A percentile compares a stretch with the other conserved stretches of the same genome.
These are phyloP conservation scores for Peronosclerospora sorghi DNA, from an alignment of 352 stramenopile genomes.

Conservation along the genomic window DNA sequence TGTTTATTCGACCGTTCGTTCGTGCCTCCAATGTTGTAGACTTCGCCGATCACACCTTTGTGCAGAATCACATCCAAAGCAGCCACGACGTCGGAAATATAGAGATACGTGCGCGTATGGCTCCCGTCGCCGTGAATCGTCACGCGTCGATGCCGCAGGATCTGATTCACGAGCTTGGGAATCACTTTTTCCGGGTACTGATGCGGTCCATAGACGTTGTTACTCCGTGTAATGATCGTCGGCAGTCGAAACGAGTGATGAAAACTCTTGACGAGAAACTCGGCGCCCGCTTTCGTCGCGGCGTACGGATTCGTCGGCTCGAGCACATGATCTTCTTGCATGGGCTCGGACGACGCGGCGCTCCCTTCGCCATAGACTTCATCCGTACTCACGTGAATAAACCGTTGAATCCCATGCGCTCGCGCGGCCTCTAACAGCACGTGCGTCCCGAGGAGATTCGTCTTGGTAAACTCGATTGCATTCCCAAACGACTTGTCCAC, in stretches of 20 bases:
- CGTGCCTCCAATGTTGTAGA: constrained; percentile 95
- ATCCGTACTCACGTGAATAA: constrained; percentile 97
- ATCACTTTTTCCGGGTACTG: constrained; percentile 99
- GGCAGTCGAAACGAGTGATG: constrained; percentile 90
- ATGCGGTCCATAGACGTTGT: constrained; percentile 98
- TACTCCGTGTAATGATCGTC: constrained; percentile 95
- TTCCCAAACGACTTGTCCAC: constrained; percentile 99
- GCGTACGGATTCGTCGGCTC: constrained; percentile 97
- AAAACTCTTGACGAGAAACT: constrained; percentile 96
- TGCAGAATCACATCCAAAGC: constrained; percentile 96
- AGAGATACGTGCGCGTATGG: constrained; percentile 96
- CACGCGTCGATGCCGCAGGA: constrained; percentile 79
- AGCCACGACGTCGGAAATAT: constrained; percentile 93
- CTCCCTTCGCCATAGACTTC: constrained; percentile 97
- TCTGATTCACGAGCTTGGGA: constrained; percentile 97
- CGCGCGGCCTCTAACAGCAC: constrained; percentile 95
- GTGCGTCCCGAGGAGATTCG: constrained; percentile 97
- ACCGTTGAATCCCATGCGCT: constrained; percentile 82
- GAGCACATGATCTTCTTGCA: constrained; percentile 92
- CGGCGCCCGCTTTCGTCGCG: constrained; percentile 95
- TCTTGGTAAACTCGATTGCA: constrained; percentile 95
- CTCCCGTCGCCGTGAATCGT: constrained; percentile 93
- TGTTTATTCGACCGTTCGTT: constrained; percentile 56
- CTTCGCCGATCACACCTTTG: constrained; percentile 82
- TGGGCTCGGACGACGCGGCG: constrained; percentile 82